These are phyloP conservation scores for Linaria vulgaris DNA, from an alignment of 257 asterid genomes.

Conservation along the genomic window DNA sequence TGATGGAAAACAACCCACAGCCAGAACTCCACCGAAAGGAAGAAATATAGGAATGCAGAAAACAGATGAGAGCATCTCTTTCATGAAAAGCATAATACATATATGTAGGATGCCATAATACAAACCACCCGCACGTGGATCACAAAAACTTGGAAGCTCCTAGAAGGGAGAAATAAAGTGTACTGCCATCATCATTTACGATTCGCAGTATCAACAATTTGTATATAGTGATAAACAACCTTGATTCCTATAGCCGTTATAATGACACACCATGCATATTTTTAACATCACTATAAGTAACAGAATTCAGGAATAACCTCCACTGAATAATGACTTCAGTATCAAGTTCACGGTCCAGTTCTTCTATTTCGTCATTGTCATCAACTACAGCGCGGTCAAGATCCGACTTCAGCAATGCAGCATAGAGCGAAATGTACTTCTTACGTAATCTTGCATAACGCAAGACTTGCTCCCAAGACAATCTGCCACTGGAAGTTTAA, in stretches of 20 bases:
- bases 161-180: slow-evolving; percentile 9
- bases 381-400: slow-evolving; percentile 64
- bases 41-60: background rate
- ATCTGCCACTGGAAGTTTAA: slow-evolving; percentile 64
- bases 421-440: slow-evolving; percentile 81
- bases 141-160: background rate
- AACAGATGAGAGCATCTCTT: slow-evolving; percentile 15
- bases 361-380: slow-evolving; percentile 77
- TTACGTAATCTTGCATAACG: slow-evolving; percentile 72
- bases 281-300: slow-evolving; percentile 8
- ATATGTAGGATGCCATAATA: slow-evolving; percentile 5
- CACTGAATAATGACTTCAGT: slow-evolving; percentile 85
- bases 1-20: slow-evolving; percentile 22
- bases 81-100: background rate
- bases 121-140: slow-evolving; percentile 4
- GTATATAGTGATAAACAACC: slow-evolving; percentile 10
- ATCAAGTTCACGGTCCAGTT: slow-evolving; percentile 88
- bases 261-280: slow-evolving; percentile 6
- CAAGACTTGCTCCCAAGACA: slow-evolving; percentile 95
- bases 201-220: background rate
- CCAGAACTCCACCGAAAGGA: slow-evolving; percentile 17
- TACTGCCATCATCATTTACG: background rate
- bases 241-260: slow-evolving; percentile 23
- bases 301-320: slow-evolving; percentile 52
- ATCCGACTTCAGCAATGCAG: slow-evolving; percentile 75